Percentiles rank a stretch among this genome's conserved stretches.
Conservation (phyloP, 257 asterid species). For the Nyctanthes arbortristis region DNA sequence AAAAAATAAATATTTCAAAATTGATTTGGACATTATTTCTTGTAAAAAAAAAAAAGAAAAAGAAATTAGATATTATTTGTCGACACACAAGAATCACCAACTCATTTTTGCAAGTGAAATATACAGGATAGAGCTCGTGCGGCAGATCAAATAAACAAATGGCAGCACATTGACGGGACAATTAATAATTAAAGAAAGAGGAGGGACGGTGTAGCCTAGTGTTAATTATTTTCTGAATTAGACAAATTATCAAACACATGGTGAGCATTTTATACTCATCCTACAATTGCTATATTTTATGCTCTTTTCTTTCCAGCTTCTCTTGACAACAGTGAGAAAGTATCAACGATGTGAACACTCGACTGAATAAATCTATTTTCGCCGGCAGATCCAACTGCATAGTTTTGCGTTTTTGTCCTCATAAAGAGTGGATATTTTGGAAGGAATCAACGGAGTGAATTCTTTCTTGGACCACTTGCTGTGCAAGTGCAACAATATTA, state of each 20-base stretch:
- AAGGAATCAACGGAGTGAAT: no score
- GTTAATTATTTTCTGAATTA: neutral
- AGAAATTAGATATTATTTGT: no score
- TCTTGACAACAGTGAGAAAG: neutral
- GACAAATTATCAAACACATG: neutral
- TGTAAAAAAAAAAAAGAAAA: no score
- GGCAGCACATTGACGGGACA: neutral
- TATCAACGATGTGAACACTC: neutral
- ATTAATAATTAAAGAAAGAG: neutral
- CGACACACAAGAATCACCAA: no score
- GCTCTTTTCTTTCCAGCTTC: neutral
- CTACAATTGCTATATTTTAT: neutral
- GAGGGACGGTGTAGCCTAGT: neutral
- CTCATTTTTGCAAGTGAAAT: neutral
- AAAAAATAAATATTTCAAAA: no score
- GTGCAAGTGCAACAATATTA: no score
- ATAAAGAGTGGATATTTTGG: no score
- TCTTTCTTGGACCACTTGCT: no score
- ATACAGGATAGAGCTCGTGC: neutral
- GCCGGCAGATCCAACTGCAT: no score
- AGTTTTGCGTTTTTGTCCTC: neutral
- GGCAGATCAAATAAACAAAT: neutral
- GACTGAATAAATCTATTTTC: no score
- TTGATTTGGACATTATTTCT: no score
- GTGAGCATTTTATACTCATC: no score